Evolutionary conservation across 169 alveolate species (phyloP), one percentile per base, ranked within the genome.

Genomic region (Plasmodium blacklocki): DNA sequence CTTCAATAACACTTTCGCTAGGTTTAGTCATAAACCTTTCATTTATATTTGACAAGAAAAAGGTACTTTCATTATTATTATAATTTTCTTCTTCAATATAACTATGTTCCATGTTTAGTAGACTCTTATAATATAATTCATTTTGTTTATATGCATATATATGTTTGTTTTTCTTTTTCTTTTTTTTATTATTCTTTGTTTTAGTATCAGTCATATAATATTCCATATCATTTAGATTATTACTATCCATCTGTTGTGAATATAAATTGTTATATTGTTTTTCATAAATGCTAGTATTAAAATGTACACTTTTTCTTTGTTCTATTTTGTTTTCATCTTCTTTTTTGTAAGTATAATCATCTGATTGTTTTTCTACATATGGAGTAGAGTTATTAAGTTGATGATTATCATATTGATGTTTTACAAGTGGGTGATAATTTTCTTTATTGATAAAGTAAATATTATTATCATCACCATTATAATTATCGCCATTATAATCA

Each of bases 121-220:
- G 18, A 26, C 91, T 63, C 62, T 60, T 83, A 83, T 83, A 83
- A 58, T 83, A 83, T 1, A 83, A 63, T 49, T 83, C 83, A 83
- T 83, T 83, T 39, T 83, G 91, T 63, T 68, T 83, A 72, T 19
- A 68, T 15, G 91, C 91, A 83, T 83, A 83, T 19, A 83, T 67
- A 19, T 75, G 73, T 73, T 83, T 83, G 12, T 83, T 43, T 49
- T 80, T 80, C 4, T 67, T 76, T 58, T 45, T 83, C 15, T 60
- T 70, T 73, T 59, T 67, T 78, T 3, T 15, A 23, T 26, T 39
- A 39, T 39, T 39, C 0, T 39, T 39, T 39, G 47, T 39, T 39
- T 39, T 39, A 39, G 2, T 39, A 39, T 39, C 47, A 39, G 9
- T 26, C 19, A 15, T 75, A 78, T 59, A 54, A 4, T 18, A 56